Conservation (phyloP, 306 rosid species). For the Benincasa hispida region DNA sequence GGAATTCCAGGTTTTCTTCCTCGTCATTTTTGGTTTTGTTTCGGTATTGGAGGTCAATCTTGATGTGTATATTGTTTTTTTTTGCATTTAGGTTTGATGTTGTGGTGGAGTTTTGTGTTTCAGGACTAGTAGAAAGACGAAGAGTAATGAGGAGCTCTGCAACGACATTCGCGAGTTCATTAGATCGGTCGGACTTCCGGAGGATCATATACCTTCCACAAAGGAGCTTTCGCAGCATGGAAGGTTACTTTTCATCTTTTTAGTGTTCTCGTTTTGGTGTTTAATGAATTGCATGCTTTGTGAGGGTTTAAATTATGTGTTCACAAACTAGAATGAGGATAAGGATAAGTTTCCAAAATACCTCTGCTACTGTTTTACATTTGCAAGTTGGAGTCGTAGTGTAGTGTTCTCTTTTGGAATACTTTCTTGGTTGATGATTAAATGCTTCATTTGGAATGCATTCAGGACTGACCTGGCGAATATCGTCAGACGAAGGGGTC, state of each 20-base stretch:
- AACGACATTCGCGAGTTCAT: conserved; percentile 51
- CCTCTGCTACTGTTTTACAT: background rate
- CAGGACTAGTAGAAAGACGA: conserved; percentile 41
- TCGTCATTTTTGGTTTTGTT: background rate
- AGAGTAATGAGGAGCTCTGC: conserved; percentile 69
- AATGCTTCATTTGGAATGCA: background rate
- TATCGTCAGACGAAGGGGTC: conserved; percentile 84
- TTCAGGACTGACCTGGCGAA: conserved; percentile 75
- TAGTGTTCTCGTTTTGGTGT: background rate
- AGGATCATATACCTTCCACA: conserved; percentile 52
- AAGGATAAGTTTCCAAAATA: background rate
- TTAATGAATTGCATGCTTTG: background rate
- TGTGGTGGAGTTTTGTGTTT: conserved; percentile 2
- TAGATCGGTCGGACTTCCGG: conserved; percentile 47
- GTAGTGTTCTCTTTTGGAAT: background rate
- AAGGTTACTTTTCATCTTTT: conserved; percentile 30
- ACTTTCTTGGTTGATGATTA: background rate
- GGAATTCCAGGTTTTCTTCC: conserved; percentile 28
- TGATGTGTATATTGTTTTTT: background rate
- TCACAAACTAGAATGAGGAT: background rate
- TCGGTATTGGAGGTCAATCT: background rate
- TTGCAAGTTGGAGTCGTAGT: background rate
- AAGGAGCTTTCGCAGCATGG: conserved; percentile 68
- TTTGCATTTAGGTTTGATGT: background rate
- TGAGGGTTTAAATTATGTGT: background rate